Evolutionary conservation across 2,329 filamentous ascomycete genomes (phyloP).

Genomic region (Aspergillus sp.): DNA sequence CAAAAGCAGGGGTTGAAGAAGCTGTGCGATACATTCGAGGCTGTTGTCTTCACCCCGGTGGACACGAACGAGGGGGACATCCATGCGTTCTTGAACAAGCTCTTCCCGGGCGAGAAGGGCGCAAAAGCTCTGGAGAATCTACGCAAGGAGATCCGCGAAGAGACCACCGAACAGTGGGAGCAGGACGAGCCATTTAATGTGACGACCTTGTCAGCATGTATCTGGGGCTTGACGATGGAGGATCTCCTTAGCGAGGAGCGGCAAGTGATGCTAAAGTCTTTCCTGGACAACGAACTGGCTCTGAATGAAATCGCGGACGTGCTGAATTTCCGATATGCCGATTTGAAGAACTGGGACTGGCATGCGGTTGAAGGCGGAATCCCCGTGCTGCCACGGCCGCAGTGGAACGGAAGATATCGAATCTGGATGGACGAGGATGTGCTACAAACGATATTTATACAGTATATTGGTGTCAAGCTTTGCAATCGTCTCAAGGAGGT

Average conservation of each 20-base stretch:
- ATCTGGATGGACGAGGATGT: constrained; percentile 45
- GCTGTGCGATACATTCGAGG: constrained; percentile 35
- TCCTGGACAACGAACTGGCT: constrained; percentile 33
- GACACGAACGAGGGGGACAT: constrained; percentile 29
- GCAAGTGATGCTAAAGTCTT: constrained; percentile 33
- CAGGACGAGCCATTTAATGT: constrained; percentile 26
- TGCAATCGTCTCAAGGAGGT: constrained; percentile 20
- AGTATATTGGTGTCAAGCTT: constrained; percentile 36
- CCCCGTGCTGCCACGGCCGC: constrained; percentile 37
- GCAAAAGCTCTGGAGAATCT: not conserved
- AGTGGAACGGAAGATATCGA: constrained; percentile 41
- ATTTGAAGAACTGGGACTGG: constrained; percentile 40
- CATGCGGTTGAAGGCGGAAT: constrained; percentile 35
- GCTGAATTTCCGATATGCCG: constrained; percentile 38
- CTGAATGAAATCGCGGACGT: constrained; percentile 40
- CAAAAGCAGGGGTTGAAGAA: constrained; percentile 33
- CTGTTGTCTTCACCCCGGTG: constrained; percentile 32
- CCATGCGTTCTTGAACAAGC: constrained; percentile 18
- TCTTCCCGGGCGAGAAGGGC: not conserved
- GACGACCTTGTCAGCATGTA: constrained; percentile 24
- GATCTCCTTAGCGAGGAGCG: constrained; percentile 41
- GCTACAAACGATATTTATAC: constrained; percentile 41
- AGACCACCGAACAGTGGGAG: constrained; percentile 5
- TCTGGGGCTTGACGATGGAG: constrained; percentile 35
- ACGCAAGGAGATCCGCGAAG: not conserved